Conservation (phyloP, 2,329 filamentous ascomycete genomes). For the Diaporthe citriasiana region DNA sequence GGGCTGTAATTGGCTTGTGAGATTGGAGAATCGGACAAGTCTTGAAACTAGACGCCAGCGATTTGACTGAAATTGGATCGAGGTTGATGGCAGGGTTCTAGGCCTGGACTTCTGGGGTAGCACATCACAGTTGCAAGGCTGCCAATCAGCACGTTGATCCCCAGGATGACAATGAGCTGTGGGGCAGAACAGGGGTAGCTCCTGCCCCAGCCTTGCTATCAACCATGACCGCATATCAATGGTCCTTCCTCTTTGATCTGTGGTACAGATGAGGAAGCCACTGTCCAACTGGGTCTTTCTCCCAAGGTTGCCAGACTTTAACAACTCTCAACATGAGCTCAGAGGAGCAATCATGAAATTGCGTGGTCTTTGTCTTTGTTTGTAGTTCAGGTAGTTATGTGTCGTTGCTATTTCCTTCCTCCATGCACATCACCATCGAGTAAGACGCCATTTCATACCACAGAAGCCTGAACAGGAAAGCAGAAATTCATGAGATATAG, state of each 20-base stretch:
- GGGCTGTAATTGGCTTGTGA: neutral
- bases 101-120: constrained; percentile 12
- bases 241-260: neutral
- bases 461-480: neutral
- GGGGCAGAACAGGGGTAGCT: constrained; percentile 13
- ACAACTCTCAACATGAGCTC: neutral
- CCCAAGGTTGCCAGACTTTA: neutral
- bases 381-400: neutral
- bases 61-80: constrained; percentile 13
- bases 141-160: constrained; percentile 11
- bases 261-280: neutral
- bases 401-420: neutral
- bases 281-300: neutral
- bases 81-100: constrained; percentile 16
- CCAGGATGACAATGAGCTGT: neutral
- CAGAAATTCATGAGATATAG: neutral
- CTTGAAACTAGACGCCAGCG: neutral
- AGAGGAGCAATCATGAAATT: neutral
- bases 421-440: neutral
- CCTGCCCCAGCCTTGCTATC: constrained; percentile 13
- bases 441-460: neutral
- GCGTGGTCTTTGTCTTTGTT: neutral
- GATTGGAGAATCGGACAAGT: neutral
- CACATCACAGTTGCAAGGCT: constrained; percentile 15
- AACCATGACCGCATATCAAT: neutral